phyloP scores from a whole-genome alignment of 2,329 filamentous ascomycete species.

The Nemania diffusa region DNA sequence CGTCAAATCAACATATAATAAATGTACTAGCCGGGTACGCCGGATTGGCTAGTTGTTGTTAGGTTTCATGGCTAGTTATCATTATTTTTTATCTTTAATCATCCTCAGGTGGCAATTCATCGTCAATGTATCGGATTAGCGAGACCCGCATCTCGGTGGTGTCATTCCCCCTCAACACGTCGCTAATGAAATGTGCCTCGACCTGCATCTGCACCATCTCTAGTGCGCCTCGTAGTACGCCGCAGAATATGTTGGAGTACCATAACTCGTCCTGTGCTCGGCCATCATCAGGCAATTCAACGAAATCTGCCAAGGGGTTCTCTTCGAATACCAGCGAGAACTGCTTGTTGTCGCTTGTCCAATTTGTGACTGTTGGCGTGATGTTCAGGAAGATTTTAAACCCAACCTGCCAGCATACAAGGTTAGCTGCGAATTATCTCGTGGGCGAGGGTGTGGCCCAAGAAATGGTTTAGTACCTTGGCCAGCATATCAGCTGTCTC shows the following conservation, averaged over 20 bases:
- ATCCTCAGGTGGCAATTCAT: constrained; percentile 96
- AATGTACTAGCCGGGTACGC: no score
- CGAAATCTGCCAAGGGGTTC: constrained; percentile 96
- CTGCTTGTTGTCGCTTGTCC: constrained; percentile 95
- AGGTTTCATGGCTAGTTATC: background rate
- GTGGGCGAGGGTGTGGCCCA: background rate
- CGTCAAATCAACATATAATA: background rate
- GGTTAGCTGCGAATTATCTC: constrained; percentile 35
- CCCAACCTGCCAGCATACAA: constrained; percentile 72
- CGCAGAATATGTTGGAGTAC: constrained; percentile 98
- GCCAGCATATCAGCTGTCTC: constrained; percentile 98
- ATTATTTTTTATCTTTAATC: constrained; percentile 68
- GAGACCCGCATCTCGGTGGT: constrained; percentile 97
- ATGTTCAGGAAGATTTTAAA: constrained; percentile 99
- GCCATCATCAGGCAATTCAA: constrained; percentile 95
- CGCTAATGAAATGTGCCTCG: constrained; percentile 94
- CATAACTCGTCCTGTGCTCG: constrained; percentile 95
- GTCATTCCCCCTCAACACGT: constrained; percentile 91
- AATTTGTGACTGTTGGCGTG: constrained; percentile 91
- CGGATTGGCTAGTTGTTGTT: background rate
- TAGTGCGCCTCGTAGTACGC: constrained; percentile 86
- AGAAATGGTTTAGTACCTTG: constrained; percentile 66
- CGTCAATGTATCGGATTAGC: constrained; percentile 92
- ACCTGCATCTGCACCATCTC: constrained; percentile 99
- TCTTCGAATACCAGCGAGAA: constrained; percentile 97